Conservation (phyloP, 148 eudicot species). For the Silene latifolia region DNA sequence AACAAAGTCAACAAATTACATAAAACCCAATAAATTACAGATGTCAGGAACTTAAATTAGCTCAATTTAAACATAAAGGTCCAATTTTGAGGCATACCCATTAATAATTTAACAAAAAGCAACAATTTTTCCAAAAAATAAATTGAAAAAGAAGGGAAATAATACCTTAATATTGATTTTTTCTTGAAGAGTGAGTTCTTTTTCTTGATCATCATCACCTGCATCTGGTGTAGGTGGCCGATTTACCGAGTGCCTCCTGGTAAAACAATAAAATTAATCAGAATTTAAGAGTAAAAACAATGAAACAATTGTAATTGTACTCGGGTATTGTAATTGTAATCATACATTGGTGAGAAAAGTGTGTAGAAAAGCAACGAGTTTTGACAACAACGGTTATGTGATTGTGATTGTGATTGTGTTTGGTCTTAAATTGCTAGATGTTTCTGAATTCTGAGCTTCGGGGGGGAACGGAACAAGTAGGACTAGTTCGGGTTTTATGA, state of each 20-base stretch:
- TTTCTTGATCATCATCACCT: constrained; percentile 54
- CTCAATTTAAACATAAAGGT: constrained; percentile 8
- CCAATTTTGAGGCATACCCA: constrained; percentile 3
- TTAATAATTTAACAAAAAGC: background rate
- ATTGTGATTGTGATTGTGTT: too few relatives aligned
- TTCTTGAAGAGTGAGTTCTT: constrained; percentile 58
- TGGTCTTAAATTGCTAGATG: too few relatives aligned
- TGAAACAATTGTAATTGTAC: background rate
- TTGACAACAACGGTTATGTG: too few relatives aligned
- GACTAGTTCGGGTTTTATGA: too few relatives aligned
- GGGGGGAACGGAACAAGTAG: too few relatives aligned
- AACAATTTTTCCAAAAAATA: background rate
- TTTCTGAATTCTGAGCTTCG: too few relatives aligned
- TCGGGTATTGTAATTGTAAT: too few relatives aligned
- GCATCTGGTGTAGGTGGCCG: constrained; percentile 85
- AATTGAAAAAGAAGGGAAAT: background rate
- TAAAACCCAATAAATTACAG: background rate
- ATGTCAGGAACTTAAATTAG: background rate
- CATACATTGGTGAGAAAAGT: too few relatives aligned
- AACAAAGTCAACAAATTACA: background rate
- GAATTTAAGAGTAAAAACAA: background rate
- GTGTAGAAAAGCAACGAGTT: too few relatives aligned
- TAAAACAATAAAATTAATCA: constrained; percentile 5
- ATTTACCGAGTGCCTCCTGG: constrained; percentile 63
- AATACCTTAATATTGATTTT: constrained; percentile 56